Evolutionary conservation across 192 early-diverging fungal genomes (phyloP), one percentile per base, ranked within the genome.

Genomic region (Backusella circina): DNA sequence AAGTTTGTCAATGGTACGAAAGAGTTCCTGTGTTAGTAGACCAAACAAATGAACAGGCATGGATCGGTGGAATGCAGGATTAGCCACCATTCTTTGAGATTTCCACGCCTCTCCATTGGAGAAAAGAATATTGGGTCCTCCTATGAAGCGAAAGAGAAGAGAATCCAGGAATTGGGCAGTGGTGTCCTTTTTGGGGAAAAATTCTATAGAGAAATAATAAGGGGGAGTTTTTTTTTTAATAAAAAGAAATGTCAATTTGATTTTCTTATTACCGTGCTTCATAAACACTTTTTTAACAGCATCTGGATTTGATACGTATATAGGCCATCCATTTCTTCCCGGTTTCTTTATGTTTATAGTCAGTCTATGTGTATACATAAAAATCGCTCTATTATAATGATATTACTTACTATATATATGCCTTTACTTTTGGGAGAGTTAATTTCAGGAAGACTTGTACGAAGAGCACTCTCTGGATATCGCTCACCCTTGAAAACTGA

Each of bases 11-110:
- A 81, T 74, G 1, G 33, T 57, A 15, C 33, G 23, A 32, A 81
- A 74, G 18, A 81, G 28, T 0, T 32, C 69, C 28, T 73, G 54
- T 2, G 72, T 75, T 6, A 77, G 12, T 18, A 13, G 7, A 16
- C 76, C 73, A 71, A 81, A 81, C 0, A 77, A 28, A 2, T 65
- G 32, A 0, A 75, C 72, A 23, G 75, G 80, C 39, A 75, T 71
- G 3, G 76, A 73, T 28, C 76, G 67, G 33, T 71, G 70, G 54
- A 81, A 81, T 21, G 39, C 39, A 15, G 39, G 39, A 3, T 41
- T 41, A 10, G 39, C 15, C 57, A 64, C 35, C 5, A 23, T 68
- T 68, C 67, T 68, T 23, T 68, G 67, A 10, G 32, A 16, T 68
- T 38, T 68, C 67, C 67, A 68, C 9, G 65, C 37, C 16, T 65